Evolutionary conservation across 768 basidiomycete species (phyloP).

Genomic region (Mycena filopes): DNA sequence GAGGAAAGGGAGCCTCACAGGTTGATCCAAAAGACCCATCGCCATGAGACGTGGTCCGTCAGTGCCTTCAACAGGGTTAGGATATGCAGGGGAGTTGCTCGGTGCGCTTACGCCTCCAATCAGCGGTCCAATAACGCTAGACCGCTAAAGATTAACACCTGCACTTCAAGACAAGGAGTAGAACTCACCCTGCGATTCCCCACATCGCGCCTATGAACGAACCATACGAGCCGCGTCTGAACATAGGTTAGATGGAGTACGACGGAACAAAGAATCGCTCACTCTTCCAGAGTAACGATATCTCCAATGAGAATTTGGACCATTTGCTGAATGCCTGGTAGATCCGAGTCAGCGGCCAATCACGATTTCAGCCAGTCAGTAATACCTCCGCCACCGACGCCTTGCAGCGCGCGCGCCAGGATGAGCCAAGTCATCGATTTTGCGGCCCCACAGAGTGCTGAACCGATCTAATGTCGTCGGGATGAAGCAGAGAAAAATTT

Average conservation of each 20-base stretch:
- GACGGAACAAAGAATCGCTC: slow-evolving; percentile 40
- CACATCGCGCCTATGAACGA: slow-evolving; percentile 82
- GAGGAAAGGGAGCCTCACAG: slow-evolving; percentile 58
- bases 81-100: neutral
- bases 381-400: slow-evolving; percentile 77
- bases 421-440: slow-evolving; percentile 85
- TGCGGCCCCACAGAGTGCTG: slow-evolving; percentile 84
- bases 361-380: neutral
- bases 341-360: neutral
- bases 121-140: slow-evolving; percentile 80
- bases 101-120: slow-evolving; percentile 71
- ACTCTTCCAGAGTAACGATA: slow-evolving; percentile 85
- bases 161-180: neutral
- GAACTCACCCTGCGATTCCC: slow-evolving; percentile 65
- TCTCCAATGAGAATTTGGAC: slow-evolving; percentile 82
- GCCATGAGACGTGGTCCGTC: slow-evolving; percentile 81
- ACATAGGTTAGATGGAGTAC: neutral
- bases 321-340: slow-evolving; percentile 38
- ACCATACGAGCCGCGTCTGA: slow-evolving; percentile 80
- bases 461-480: slow-evolving; percentile 65
- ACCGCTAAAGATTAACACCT: too few relatives aligned
- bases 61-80: slow-evolving; percentile 56
- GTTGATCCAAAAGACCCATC: slow-evolving; percentile 87
- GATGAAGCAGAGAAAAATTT: neutral
- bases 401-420: slow-evolving; percentile 68